A percentile compares a stretch with the other conserved stretches of the same genome.
phyloP scores from a whole-genome alignment of 345 rosid genomes.

The Rubroshorea leprosula region DNA sequence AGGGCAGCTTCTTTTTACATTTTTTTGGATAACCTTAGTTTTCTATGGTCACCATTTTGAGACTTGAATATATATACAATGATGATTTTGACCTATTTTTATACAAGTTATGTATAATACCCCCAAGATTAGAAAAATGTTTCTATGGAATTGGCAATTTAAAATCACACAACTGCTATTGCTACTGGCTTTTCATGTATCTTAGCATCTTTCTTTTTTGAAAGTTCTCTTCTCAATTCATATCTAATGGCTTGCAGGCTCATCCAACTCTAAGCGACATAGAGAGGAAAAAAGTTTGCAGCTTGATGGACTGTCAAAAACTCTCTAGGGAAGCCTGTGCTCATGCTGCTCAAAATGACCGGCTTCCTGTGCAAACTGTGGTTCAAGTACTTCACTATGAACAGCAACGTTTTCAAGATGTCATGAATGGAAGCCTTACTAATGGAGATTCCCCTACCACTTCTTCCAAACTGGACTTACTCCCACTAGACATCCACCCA shows the following conservation, averaged over 20 bases:
- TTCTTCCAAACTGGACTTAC: constrained; percentile 27
- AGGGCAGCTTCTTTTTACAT: too few relatives aligned
- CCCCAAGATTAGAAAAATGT: too few relatives aligned
- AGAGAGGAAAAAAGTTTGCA: constrained; percentile 93
- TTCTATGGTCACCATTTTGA: too few relatives aligned
- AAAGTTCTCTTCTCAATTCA: neutral
- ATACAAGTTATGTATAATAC: too few relatives aligned
- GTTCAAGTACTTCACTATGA: constrained; percentile 93
- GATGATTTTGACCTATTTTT: too few relatives aligned
- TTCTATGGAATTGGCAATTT: too few relatives aligned
- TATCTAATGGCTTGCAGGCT: constrained; percentile 41
- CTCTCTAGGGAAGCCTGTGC: constrained; percentile 92
- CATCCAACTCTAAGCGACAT: constrained; percentile 76
- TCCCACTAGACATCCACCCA: constrained; percentile 38
- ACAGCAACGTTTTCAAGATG: constrained; percentile 80
- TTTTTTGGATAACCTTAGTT: too few relatives aligned
- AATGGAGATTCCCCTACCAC: constrained; percentile 32
- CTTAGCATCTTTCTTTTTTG: too few relatives aligned
- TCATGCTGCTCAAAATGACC: constrained; percentile 85
- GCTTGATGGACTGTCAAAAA: constrained; percentile 92
- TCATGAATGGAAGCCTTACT: constrained; percentile 35
- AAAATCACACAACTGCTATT: neutral
- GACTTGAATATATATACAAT: too few relatives aligned
- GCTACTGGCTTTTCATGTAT: too few relatives aligned
- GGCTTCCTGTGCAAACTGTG: constrained; percentile 85